phyloP scores from a whole-genome alignment of 306 rosid genomes.

The Bauhinia variegata region DNA sequence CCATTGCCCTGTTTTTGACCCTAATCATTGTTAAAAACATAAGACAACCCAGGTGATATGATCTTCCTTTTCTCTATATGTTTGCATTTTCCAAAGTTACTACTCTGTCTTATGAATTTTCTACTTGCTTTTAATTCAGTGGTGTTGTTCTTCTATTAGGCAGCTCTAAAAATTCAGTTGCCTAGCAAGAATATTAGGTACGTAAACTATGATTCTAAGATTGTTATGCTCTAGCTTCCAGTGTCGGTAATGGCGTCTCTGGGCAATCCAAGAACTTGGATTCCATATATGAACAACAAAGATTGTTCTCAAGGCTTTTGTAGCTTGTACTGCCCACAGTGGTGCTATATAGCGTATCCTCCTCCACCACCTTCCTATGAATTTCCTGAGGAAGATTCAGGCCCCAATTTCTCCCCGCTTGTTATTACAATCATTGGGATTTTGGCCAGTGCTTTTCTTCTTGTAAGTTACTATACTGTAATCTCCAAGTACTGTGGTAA shows the following conservation, averaged over 20 bases:
- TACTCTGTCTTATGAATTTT: neutral
- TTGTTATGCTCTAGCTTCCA: slow-evolving; percentile 9
- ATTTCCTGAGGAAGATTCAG: slow-evolving; percentile 59
- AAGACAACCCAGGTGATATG: neutral
- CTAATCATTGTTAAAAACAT: slow-evolving; percentile 28
- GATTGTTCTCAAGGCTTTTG: slow-evolving; percentile 92
- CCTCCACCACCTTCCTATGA: slow-evolving; percentile 81
- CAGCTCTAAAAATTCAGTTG: neutral
- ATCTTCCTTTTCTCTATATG: neutral
- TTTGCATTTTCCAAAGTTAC: slow-evolving; percentile 25
- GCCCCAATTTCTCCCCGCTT: slow-evolving; percentile 77
- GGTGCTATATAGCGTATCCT: slow-evolving; percentile 77
- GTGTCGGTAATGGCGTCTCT: slow-evolving; percentile 58
- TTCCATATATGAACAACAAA: slow-evolving; percentile 72
- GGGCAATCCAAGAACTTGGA: slow-evolving; percentile 70
- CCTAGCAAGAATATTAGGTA: slow-evolving; percentile 31
- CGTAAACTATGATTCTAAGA: slow-evolving; percentile 18
- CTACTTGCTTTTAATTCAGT: too few relatives aligned
- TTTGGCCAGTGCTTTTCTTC: slow-evolving; percentile 85
- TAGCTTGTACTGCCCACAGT: slow-evolving; percentile 78
- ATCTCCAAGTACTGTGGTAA: slow-evolving; percentile 82
- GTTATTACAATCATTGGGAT: slow-evolving; percentile 84
- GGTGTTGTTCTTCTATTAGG: too few relatives aligned
- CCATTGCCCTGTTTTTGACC: slow-evolving; percentile 26
- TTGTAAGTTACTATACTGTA: slow-evolving; percentile 72